Evolutionary conservation across 2,329 filamentous ascomycete species (phyloP).

Genomic region (Phyllosticta citriasiana): DNA sequence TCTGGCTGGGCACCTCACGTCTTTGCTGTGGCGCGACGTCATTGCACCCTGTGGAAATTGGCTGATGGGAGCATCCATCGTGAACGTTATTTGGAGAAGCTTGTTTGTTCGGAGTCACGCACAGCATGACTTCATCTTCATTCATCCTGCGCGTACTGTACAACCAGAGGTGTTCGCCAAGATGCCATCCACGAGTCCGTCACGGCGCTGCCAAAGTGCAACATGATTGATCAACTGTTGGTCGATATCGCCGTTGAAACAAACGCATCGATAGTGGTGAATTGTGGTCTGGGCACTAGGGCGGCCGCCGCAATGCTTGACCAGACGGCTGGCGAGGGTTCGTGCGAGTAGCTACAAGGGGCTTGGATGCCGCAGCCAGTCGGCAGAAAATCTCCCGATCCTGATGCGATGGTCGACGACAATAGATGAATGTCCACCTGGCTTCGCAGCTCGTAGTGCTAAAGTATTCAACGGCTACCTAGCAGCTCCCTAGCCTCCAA

Average conservation of each 20-base stretch:
- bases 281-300: not conserved
- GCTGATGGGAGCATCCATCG: not conserved
- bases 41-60: not conserved
- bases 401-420: not conserved
- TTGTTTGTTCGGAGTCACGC: not conserved
- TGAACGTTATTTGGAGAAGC: not conserved
- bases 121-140: not conserved
- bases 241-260: no score
- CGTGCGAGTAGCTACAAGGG: not conserved
- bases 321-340: not conserved
- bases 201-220: no score
- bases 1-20: not conserved
- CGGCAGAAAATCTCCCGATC: not conserved
- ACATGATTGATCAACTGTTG: no score
- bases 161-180: no score
- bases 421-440: no score
- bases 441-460: no score
- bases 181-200: not conserved
- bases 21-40: not conserved
- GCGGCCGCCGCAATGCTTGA: not conserved
- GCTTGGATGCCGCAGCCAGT: not conserved
- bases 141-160: no score
- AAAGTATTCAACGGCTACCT: no score
- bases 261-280: no score
- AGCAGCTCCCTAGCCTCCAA: no score